These are phyloP conservation scores for Collybiopsis confluens DNA, from an alignment of 768 basidiomycete species.

Conservation along the genomic window DNA sequence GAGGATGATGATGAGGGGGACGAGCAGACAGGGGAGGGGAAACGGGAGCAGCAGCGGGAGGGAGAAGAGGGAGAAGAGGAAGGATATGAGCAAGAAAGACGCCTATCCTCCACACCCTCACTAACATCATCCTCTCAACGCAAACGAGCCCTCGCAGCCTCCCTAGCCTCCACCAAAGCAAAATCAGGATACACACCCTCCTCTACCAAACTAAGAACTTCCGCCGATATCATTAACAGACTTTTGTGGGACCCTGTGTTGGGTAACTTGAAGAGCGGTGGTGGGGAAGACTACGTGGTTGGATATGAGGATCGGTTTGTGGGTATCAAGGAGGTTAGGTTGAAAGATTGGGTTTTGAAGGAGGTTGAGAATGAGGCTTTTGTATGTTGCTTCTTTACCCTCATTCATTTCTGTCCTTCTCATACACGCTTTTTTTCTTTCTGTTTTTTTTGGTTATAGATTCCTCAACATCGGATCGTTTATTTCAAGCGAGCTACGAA, in stretches of 20 bases:
- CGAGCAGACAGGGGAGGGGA: background rate
- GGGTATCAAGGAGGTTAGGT: slow-evolving; percentile 15
- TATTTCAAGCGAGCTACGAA: slow-evolving; percentile 15
- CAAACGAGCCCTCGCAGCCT: background rate
- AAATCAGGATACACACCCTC: slow-evolving; percentile 2
- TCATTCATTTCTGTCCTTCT: background rate
- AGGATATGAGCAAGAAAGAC: too few relatives aligned
- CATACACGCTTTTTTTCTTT: background rate
- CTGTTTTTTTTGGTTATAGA: slow-evolving; percentile 10
- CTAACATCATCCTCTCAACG: slow-evolving; percentile 1
- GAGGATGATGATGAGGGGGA: background rate
- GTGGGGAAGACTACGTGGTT: slow-evolving; percentile 13
- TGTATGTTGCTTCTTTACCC: slow-evolving; percentile 9
- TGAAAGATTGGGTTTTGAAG: slow-evolving; percentile 15
- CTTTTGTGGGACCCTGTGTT: slow-evolving; percentile 18
- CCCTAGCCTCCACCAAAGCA: background rate
- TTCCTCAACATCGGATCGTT: slow-evolving; percentile 20
- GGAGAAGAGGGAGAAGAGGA: too few relatives aligned
- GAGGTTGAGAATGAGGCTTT: slow-evolving; percentile 20
- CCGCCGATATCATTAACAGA: slow-evolving; percentile 18
- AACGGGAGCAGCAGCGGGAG: background rate
- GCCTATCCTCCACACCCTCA: too few relatives aligned
- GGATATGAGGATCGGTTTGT: slow-evolving; percentile 21
- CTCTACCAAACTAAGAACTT: slow-evolving; percentile 15
- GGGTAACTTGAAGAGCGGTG: slow-evolving; percentile 1